Evolutionary conservation across 495 filamentous ascomycete genomes (phyloP).

Genomic region (Cairneyella variabilis): DNA sequence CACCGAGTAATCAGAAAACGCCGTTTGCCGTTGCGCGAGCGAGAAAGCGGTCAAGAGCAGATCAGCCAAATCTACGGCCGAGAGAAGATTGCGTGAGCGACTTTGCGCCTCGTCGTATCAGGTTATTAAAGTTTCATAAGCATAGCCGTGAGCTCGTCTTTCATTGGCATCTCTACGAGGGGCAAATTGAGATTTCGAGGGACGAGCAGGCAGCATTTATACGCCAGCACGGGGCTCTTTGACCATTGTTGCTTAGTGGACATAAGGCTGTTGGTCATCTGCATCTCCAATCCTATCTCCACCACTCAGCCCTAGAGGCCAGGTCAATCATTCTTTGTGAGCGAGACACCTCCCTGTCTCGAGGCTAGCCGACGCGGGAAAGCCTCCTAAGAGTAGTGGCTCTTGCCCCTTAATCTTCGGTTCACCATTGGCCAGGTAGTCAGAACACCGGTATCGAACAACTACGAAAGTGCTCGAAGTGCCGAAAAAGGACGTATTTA

Average conservation of each 20-base stretch:
- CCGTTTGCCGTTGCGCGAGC: neutral
- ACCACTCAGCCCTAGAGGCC: conserved; percentile 21
- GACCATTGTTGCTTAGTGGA: conserved; percentile 18
- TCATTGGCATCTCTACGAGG: conserved; percentile 15
- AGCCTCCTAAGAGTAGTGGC: neutral
- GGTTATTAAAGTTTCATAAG: too few relatives aligned
- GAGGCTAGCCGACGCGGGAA: conserved; percentile 6
- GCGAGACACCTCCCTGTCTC: conserved; percentile 6
- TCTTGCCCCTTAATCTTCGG: neutral
- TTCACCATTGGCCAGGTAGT: neutral
- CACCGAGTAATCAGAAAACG: neutral
- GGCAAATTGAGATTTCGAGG: conserved; percentile 8
- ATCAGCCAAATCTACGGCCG: neutral
- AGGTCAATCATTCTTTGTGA: conserved; percentile 9
- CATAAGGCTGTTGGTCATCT: conserved; percentile 24
- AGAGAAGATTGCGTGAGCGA: neutral
- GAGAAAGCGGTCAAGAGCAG: neutral
- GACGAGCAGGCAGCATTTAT: conserved; percentile 20
- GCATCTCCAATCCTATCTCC: conserved; percentile 20
- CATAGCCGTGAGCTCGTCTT: too few relatives aligned
- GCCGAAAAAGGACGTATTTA: conserved; percentile 5
- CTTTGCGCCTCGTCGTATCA: too few relatives aligned
- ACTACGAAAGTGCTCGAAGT: too few relatives aligned
- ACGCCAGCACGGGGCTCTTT: conserved; percentile 11
- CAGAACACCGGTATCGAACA: neutral